Percentiles rank a stretch among this genome's conserved stretches.
These are phyloP conservation scores for Acidiella bohemica DNA, from an alignment of 495 filamentous ascomycete species.

Conservation along the genomic window DNA sequence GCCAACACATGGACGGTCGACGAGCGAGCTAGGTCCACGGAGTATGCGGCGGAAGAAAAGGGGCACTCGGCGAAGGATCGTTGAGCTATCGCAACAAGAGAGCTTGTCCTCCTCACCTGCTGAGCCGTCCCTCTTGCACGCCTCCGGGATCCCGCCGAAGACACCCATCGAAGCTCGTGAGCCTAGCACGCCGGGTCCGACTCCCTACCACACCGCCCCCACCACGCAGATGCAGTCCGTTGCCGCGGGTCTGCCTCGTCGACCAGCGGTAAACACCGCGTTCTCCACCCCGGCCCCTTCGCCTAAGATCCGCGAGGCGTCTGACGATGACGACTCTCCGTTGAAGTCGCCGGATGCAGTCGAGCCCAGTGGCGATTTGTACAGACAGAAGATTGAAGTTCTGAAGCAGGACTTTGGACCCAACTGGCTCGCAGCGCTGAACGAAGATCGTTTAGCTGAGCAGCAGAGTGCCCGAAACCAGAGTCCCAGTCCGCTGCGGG, in stretches of 20 bases:
- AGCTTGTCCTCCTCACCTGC: not conserved
- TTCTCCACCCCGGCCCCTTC: conserved; percentile 10
- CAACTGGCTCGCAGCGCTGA: conserved; percentile 72
- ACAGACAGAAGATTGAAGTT: conserved; percentile 71
- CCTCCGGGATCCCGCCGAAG: conserved; percentile 5
- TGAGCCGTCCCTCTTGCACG: conserved; percentile 1
- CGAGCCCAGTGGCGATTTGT: conserved; percentile 61
- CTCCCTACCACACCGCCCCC: conserved; percentile 15
- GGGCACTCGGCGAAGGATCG: conserved; percentile 57
- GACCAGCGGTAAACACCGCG: conserved; percentile 13
- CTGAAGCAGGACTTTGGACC: conserved; percentile 70
- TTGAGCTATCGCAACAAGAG: conserved; percentile 50
- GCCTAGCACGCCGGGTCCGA: conserved; percentile 11
- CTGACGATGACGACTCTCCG: conserved; percentile 18
- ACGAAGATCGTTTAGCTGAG: conserved; percentile 42
- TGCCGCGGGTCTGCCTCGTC: not conserved
- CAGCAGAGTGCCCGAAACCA: conserved; percentile 5
- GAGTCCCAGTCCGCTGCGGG: conserved; percentile 12
- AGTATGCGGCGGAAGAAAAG: conserved; percentile 27
- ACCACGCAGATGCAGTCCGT: conserved; percentile 6
- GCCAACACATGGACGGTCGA: conserved; percentile 29
- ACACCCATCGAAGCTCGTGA: conserved; percentile 11
- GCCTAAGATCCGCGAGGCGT: conserved; percentile 7
- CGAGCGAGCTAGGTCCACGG: conserved; percentile 19
- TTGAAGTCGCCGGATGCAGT: conserved; percentile 41